phyloP scores from a whole-genome alignment of 2,329 filamentous ascomycete species.

The Sclerotinia spermophila region DNA sequence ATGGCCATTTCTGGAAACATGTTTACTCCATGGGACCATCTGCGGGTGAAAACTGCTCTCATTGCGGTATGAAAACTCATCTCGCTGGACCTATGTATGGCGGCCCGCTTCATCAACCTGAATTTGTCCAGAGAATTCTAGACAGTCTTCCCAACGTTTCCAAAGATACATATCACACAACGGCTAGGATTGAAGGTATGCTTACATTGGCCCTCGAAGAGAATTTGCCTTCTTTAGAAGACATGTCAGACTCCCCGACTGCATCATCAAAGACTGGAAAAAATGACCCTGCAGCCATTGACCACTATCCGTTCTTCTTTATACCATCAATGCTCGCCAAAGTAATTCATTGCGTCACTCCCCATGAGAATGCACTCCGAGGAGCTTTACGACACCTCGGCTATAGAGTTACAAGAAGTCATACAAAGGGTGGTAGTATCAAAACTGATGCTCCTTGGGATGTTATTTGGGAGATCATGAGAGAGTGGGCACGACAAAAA shows the following conservation, averaged over 20 bases:
- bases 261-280: slow-evolving; percentile 42
- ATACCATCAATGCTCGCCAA: slow-evolving; percentile 71
- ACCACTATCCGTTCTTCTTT: slow-evolving; percentile 83
- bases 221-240: slow-evolving; percentile 27
- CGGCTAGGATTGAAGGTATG: slow-evolving; percentile 84
- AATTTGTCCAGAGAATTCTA: slow-evolving; percentile 78
- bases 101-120: slow-evolving; percentile 78
- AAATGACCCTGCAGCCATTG: slow-evolving; percentile 59
- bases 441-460: slow-evolving; percentile 92
- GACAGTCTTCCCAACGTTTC: slow-evolving; percentile 66
- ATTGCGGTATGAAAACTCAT: slow-evolving; percentile 85
- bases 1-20: slow-evolving; percentile 72
- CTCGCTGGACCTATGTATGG: slow-evolving; percentile 93
- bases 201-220: slow-evolving; percentile 85
- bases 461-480: slow-evolving; percentile 88
- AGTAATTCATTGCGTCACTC: slow-evolving; percentile 73
- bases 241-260: slow-evolving; percentile 30
- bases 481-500: slow-evolving; percentile 83
- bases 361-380: slow-evolving; percentile 72
- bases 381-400: slow-evolving; percentile 79
- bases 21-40: slow-evolving; percentile 68
- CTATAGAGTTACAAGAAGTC: slow-evolving; percentile 79
- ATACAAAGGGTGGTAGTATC: slow-evolving; percentile 84
- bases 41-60: slow-evolving; percentile 64
- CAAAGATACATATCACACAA: slow-evolving; percentile 71